These are phyloP conservation scores for Ligustrum vulgare DNA, from an alignment of 257 asterid species.

Conservation along the genomic window DNA sequence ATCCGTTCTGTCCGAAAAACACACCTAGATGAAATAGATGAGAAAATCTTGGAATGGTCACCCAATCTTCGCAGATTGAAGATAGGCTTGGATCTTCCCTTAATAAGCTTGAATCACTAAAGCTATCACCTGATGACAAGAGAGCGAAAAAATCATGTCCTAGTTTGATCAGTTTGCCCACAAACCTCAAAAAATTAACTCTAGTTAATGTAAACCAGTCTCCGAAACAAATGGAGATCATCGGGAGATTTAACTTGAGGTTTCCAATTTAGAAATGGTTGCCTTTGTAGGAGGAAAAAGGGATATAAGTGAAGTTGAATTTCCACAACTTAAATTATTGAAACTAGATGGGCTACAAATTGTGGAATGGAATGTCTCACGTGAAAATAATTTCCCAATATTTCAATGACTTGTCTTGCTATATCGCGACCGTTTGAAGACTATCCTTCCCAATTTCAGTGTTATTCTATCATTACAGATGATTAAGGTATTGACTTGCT, in stretches of 20 bases:
- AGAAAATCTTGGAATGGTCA: neutral
- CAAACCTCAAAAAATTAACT: conserved; percentile 4
- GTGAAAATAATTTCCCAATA: neutral
- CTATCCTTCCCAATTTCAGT: neutral
- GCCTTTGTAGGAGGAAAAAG: neutral
- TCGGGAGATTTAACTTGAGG: conserved; percentile 4
- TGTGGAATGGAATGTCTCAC: conserved; percentile 9
- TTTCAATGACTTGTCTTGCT: conserved; percentile 19
- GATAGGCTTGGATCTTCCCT: neutral
- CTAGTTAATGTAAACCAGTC: neutral
- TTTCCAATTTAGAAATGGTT: neutral
- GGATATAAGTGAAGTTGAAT: neutral
- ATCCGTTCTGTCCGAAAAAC: too few species aligned
- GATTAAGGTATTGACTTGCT: neutral
- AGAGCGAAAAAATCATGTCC: neutral
- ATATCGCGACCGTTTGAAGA: conserved; percentile 7
- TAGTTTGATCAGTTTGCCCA: neutral
- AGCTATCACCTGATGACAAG: neutral
- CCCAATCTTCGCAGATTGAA: neutral
- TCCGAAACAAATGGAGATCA: neutral
- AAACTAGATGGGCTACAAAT: neutral
- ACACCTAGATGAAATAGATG: neutral
- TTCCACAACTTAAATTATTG: conserved; percentile 15
- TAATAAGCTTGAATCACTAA: neutral
- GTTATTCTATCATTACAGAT: neutral